phyloP scores from a whole-genome alignment of 2,329 filamentous ascomycete species.

The Claviceps sp. region DNA sequence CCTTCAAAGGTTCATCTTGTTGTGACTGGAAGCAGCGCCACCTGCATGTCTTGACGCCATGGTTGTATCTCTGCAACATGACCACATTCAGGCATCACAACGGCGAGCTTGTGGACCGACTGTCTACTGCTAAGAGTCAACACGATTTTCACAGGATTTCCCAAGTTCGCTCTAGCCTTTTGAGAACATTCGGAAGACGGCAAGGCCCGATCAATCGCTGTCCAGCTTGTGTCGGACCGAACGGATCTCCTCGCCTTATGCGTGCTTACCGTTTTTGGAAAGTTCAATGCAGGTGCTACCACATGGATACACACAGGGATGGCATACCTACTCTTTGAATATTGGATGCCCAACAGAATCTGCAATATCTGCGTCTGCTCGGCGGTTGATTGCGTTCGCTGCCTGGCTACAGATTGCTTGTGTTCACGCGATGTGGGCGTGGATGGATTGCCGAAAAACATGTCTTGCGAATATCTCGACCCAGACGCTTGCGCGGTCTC shows the following conservation, averaged over 20 bases:
- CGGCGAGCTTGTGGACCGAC: not conserved
- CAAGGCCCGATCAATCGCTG: not conserved
- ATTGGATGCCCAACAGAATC: not conserved
- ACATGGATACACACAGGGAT: not conserved
- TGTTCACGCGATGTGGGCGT: not conserved
- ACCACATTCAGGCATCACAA: not conserved
- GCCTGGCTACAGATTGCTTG: not conserved
- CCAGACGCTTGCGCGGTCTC: not conserved
- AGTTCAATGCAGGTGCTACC: not conserved
- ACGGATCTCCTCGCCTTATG: not conserved
- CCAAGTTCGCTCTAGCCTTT: not conserved
- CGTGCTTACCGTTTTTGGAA: not conserved
- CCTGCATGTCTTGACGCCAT: not conserved
- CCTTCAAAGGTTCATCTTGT: not conserved
- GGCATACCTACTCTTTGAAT: not conserved
- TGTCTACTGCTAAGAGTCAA: not conserved
- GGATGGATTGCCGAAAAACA: not conserved
- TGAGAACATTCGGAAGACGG: not conserved
- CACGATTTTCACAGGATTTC: not conserved
- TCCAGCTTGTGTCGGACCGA: constrained; percentile 1
- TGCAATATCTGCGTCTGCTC: not conserved
- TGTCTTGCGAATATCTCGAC: not conserved
- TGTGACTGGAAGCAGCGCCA: not conserved
- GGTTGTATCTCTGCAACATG: not conserved
- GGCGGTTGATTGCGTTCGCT: not conserved